phyloP scores from a whole-genome alignment of 1,284 basidiomycete genomes.

The Golubevia pallescens region DNA sequence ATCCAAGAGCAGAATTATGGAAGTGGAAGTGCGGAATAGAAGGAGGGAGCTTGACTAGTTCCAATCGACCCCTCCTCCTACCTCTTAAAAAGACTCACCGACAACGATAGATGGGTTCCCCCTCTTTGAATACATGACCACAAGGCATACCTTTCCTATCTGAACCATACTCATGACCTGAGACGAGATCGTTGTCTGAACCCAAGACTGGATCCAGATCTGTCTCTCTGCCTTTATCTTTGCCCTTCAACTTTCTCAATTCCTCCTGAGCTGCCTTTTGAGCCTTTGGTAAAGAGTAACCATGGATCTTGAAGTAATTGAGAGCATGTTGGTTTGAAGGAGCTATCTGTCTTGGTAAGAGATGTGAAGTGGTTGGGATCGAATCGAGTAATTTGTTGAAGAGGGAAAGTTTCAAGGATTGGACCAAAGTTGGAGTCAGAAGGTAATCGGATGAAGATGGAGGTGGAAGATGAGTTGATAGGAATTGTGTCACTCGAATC shows the following conservation, averaged over 20 bases:
- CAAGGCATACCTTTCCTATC: conserved; percentile 57
- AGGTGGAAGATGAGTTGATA: neutral
- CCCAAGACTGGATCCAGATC: conserved; percentile 6
- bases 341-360: conserved; percentile 27
- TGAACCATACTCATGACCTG: conserved; percentile 48
- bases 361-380: conserved; percentile 23
- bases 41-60: too few species aligned
- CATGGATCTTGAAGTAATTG: conserved; percentile 23
- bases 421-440: neutral
- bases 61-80: too few species aligned
- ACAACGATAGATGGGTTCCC: conserved; percentile 62
- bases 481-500: neutral
- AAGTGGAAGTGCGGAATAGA: too few species aligned
- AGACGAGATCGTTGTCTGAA: neutral
- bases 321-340: conserved; percentile 25
- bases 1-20: too few species aligned
- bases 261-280: conserved; percentile 33
- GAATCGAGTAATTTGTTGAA: conserved; percentile 18
- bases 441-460: neutral
- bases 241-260: conserved; percentile 14
- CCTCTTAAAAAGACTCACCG: conserved; percentile 17
- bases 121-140: conserved; percentile 59
- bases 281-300: conserved; percentile 37
- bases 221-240: conserved; percentile 29
- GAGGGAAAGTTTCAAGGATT: neutral